Evolutionary conservation across 2,329 filamentous ascomycete species (phyloP), one percentile per base, ranked within the genome.

Genomic region (Fusarium nisikadoi): DNA sequence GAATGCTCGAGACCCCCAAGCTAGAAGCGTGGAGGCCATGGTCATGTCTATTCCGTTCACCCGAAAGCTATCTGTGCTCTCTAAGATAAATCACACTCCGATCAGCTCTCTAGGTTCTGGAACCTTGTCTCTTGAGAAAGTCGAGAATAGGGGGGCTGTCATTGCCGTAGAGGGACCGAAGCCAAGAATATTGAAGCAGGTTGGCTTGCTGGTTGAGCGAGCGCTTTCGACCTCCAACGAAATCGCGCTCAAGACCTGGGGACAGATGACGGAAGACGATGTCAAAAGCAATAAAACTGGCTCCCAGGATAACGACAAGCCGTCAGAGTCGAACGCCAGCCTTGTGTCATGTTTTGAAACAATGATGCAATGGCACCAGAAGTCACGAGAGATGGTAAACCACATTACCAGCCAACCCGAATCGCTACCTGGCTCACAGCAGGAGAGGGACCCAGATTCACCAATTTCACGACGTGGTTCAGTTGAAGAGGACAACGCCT

Each of bases 101-200:
- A 84, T 93, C 19, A 81, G 83, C 10, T 74, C 83, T 20, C 77
- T 82, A 2, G 76, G 79, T 9, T 79, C 81, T 7, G 79, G 76
- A 11, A 75, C 74, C 8, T 71, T 76, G 14, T 7, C 49, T 17
- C 9, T 29, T 10, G 49, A 53, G 6, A 69, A 70, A 4, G 79
- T 81, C 65, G 81, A 84, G 73, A 83, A 85, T 11, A 89, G 94
- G n/a, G 95, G 95, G 0, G 89, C 93, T 1, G 88, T 98, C 41
- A 91, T 98, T 69, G 92, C 93, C 1, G 84, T 98, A 33, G 95
- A 98, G 80, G 95, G 95, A 2, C 86, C 92, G 23, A 88, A 91
- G 63, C 71, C 79, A 11, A 76, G 77, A n/a, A 74, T 88, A 27
- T 78, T 88, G 14, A 80, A 83, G 4, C 85, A 88, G 14, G 88